phyloP scores from a whole-genome alignment of 306 rosid genomes.

The Carpinus fangiana region DNA sequence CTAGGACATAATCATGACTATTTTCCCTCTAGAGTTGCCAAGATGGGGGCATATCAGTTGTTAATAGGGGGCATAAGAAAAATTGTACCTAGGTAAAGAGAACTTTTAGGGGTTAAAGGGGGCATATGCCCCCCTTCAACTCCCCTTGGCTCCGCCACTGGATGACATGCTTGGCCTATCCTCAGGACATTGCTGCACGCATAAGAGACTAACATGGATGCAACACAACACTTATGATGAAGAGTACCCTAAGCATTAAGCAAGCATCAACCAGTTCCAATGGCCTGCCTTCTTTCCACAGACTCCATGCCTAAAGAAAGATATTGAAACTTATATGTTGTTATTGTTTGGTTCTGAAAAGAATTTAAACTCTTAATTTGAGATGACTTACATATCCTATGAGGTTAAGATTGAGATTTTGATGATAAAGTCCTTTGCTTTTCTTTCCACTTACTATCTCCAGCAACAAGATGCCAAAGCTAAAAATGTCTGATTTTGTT shows the following conservation, averaged over 20 bases:
- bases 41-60: too few species aligned
- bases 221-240: conserved; percentile 38
- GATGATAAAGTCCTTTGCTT: conserved; percentile 39
- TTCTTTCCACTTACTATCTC: conserved; percentile 60
- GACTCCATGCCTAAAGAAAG: conserved; percentile 50
- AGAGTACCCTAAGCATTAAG: conserved; percentile 19
- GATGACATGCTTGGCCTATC: conserved; percentile 39
- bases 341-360: neutral
- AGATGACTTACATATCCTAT: conserved; percentile 50
- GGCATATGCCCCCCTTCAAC: too few species aligned
- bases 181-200: conserved; percentile 46
- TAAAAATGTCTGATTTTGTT: conserved; percentile 36
- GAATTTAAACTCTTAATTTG: neutral
- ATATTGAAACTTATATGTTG: neutral
- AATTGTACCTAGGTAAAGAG: too few species aligned
- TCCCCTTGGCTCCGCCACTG: too few species aligned
- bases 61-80: too few species aligned
- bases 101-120: too few species aligned
- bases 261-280: conserved; percentile 41
- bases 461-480: conserved; percentile 46
- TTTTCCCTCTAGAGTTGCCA: too few species aligned
- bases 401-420: conserved; percentile 32
- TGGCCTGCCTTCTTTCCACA: conserved; percentile 45
- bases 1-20: too few species aligned
- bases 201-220: conserved; percentile 51